A percentile compares a stretch with the other conserved stretches of the same genome.
phyloP scores from a whole-genome alignment of 768 basidiomycete genomes.

The Neoboletus subvelutipes region DNA sequence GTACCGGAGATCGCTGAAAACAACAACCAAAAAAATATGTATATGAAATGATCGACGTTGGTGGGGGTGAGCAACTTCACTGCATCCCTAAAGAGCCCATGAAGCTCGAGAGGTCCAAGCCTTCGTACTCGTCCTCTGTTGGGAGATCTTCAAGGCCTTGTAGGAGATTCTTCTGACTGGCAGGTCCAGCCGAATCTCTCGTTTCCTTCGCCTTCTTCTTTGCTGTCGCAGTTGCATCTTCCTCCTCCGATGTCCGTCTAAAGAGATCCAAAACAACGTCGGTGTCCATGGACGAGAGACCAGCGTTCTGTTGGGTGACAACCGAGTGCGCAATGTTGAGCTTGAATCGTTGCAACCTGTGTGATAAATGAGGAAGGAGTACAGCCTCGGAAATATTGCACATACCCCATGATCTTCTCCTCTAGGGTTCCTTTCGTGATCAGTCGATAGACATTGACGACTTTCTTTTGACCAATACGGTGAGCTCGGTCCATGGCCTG shows the following conservation, averaged over 20 bases:
- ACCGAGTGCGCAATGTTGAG: constrained; percentile 96
- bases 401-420: constrained; percentile 99
- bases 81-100: constrained; percentile 74
- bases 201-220: constrained; percentile 51
- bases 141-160: constrained; percentile 91
- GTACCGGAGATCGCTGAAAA: constrained; percentile 13
- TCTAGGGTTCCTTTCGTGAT: constrained; percentile 97
- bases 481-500: constrained; percentile 99
- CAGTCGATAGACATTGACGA: constrained; percentile 96
- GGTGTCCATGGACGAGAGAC: constrained; percentile 93
- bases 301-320: constrained; percentile 96
- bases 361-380: constrained; percentile 7
- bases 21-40: constrained; percentile 14
- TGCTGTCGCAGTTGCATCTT: constrained; percentile 57
- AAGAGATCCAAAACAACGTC: constrained; percentile 96
- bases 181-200: constrained; percentile 54
- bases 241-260: constrained; percentile 70
- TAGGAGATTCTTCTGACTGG: constrained; percentile 79
- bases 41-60: constrained; percentile 15
- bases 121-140: constrained; percentile 89
- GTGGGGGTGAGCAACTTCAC: constrained; percentile 23
- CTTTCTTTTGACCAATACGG: constrained; percentile 97
- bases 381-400: constrained; percentile 23
- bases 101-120: constrained; percentile 82
- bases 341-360: constrained; percentile 95